Base-by-base conservation (phyloP, 306 rosid species). In the Hippophae rhamnoides region DNA sequence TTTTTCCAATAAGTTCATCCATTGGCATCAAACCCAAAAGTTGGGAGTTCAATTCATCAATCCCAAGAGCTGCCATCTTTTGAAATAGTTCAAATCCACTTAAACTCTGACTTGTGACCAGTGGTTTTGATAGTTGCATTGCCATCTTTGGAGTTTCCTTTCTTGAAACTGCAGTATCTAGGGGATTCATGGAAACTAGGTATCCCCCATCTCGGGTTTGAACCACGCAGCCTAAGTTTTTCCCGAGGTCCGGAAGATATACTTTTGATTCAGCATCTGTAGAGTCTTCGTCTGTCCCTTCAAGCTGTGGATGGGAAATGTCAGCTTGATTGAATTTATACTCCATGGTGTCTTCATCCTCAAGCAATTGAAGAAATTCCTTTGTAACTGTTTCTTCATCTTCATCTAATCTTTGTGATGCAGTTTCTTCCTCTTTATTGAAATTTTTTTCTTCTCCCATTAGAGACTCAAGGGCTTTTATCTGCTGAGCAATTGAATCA, bases 351-450 rank as follows among this genome's bases (percentile, higher is more conserved):
- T 86, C 89, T 74, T 84, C 95, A 10, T 65, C 84, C 86, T 93
- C 99, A 18, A 93, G 97, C 97, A 86, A 56, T 69, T 86, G 90
- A 64, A 93, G 89, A 73, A 93, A 93, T 67, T 93, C 99, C 76
- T 55, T 86, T 1, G 97, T 84, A 13, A 89, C 97, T 48, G 78
- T 82, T 71, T 89, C 95, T 79, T 93, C 99, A 45, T 89, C 94
- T 10, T 81, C 90, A 60, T 86, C 94, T 44, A 93, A 69, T 54
- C 79, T 77, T 52, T 79, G 94, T 47, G 86, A 68, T 18, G 56
- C 80, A 11, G 60, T 63, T 68, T 82, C 90, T 12, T 82, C 85
- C 10, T 85, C 84, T 8, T 47, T 66, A 41, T 61, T 72, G 56
- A 61, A 11, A 40, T 10, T 45, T 10, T 50, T 73, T 50, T 76